Conservation (phyloP, 2,329 filamentous ascomycete genomes). For the Hypoxylon sp. region DNA sequence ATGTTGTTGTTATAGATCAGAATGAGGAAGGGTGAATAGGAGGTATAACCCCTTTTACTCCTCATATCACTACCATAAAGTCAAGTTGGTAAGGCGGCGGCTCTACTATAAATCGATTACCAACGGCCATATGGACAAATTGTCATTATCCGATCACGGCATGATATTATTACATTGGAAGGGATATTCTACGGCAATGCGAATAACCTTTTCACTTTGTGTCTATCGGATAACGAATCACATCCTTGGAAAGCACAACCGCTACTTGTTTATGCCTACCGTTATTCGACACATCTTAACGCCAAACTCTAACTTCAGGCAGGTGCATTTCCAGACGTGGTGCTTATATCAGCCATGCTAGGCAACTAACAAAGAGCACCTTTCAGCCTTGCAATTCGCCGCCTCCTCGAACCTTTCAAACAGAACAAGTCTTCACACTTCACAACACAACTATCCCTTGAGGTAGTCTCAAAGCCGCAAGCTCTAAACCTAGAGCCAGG, state of each 20-base stretch:
- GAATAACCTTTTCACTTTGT: not conserved
- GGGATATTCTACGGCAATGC: slow-evolving; percentile 1
- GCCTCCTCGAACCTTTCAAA: not conserved
- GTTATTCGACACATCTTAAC: not conserved
- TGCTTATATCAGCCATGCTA: not conserved
- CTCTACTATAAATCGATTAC: not conserved
- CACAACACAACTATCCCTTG: not conserved
- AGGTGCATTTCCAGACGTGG: not conserved
- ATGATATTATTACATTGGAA: too few relatives aligned
- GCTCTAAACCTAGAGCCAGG: not conserved
- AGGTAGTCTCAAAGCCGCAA: not conserved
- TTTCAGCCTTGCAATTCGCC: not conserved
- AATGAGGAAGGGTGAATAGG: not conserved
- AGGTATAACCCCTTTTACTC: not conserved
- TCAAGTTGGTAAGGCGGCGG: not conserved
- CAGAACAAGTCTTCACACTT: not conserved
- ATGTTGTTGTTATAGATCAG: slow-evolving; percentile 19
- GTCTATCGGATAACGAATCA: not conserved
- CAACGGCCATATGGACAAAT: too few relatives aligned
- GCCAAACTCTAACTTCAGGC: not conserved
- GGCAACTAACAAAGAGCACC: not conserved
- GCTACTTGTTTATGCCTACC: not conserved
- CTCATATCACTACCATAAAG: not conserved
- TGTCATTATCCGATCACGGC: too few relatives aligned
- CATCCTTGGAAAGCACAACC: not conserved